These are phyloP conservation scores for Rhododendron molle DNA, from an alignment of 148 eudicot genomes.

Conservation along the genomic window DNA sequence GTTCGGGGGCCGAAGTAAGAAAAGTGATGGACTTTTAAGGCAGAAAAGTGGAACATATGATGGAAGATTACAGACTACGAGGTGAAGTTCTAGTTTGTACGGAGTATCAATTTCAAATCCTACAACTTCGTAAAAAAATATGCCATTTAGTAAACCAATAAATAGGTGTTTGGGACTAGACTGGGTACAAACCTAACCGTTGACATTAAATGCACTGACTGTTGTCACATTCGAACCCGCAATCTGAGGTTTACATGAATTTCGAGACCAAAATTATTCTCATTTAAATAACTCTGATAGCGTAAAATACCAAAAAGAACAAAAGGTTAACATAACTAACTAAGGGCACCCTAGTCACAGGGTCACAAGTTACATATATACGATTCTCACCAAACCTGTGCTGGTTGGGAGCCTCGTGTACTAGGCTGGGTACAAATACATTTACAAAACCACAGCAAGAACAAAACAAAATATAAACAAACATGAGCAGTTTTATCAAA, in stretches of 20 bases:
- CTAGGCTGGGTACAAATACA: not conserved
- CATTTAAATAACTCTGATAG: not conserved
- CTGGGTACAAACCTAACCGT: not conserved
- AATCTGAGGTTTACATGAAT: not conserved
- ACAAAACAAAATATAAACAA: not conserved
- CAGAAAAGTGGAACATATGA: not conserved
- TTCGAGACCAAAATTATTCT: not conserved
- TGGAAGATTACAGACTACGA: not conserved
- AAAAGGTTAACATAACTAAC: not conserved
- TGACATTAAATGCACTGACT: not conserved
- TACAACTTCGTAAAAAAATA: not conserved
- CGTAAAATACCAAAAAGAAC: not conserved
- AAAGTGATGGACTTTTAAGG: not conserved
- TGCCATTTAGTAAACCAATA: not conserved
- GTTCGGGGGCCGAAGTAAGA: not conserved
- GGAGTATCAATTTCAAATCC: not conserved
- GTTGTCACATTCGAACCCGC: not conserved
- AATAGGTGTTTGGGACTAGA: not conserved
- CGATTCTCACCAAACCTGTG: not conserved
- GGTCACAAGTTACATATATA: not conserved
- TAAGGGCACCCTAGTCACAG: not conserved
- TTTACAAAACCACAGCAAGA: not conserved
- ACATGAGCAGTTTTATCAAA: conserved; percentile 17
- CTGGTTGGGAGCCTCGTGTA: not conserved
- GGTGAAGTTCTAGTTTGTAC: not conserved